A percentile compares a stretch with the other conserved stretches of the same genome.
Conservation (phyloP, 306 rosid genomes). For the Leucaena leucocephala region DNA sequence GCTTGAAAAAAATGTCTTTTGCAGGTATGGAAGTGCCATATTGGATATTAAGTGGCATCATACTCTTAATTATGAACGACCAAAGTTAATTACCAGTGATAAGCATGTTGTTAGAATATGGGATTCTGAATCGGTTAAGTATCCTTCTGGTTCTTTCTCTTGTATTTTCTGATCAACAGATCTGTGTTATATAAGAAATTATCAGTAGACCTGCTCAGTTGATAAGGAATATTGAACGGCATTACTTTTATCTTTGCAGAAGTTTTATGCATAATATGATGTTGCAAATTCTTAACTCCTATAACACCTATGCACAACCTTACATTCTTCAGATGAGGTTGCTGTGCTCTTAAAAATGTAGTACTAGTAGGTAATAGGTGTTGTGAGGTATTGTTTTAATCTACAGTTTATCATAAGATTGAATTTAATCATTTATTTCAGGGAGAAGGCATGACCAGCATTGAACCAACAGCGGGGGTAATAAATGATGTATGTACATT, state of each 20-base stretch:
- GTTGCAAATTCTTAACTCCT: slow-evolving; percentile 8
- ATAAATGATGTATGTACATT: slow-evolving; percentile 87
- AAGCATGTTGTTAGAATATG: slow-evolving; percentile 84
- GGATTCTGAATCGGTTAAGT: slow-evolving; percentile 80
- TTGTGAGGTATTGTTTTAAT: slow-evolving; percentile 2
- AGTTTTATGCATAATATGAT: background rate
- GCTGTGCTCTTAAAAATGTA: slow-evolving; percentile 12
- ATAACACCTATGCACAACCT: background rate
- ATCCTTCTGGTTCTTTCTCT: slow-evolving; percentile 12
- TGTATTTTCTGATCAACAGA: slow-evolving; percentile 28
- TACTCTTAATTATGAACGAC: slow-evolving; percentile 69
- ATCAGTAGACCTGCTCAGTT: slow-evolving; percentile 1
- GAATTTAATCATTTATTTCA: slow-evolving; percentile 38
- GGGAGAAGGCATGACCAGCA: slow-evolving; percentile 96
- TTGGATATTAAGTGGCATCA: slow-evolving; percentile 95
- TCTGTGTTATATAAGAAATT: slow-evolving; percentile 16
- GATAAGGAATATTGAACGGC: background rate
- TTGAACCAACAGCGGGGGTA: slow-evolving; percentile 78
- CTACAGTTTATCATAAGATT: slow-evolving; percentile 15
- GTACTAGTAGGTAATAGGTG: slow-evolving; percentile 13
- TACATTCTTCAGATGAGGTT: slow-evolving; percentile 17
- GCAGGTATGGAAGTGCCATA: slow-evolving; percentile 90
- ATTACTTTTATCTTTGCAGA: slow-evolving; percentile 10
- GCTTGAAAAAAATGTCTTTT: slow-evolving; percentile 32
- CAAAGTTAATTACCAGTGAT: slow-evolving; percentile 80